These are phyloP conservation scores for Picea mariana DNA, from an alignment of 83 land plant species.

Conservation along the genomic window DNA sequence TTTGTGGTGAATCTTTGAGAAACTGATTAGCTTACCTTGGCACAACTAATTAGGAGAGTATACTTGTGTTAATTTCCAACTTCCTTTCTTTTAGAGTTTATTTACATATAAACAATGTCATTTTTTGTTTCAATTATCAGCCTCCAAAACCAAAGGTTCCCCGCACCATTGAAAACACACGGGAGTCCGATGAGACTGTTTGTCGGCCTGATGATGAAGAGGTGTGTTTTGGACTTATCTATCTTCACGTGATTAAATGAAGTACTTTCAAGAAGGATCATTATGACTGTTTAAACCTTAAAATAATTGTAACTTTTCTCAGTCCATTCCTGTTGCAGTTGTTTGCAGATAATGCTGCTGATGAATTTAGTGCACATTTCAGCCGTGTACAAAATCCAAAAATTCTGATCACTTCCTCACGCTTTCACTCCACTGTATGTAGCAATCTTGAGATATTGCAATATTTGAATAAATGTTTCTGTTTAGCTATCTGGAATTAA, in stretches of 20 bases:
- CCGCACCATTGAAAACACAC: conserved; percentile 87
- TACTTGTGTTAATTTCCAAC: background rate
- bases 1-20: background rate
- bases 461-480: background rate
- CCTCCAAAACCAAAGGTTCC: conserved; percentile 73
- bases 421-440: conserved; percentile 75
- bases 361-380: conserved; percentile 78
- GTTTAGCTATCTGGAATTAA: background rate
- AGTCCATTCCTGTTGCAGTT: conserved; percentile 44
- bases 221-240: conserved; percentile 31
- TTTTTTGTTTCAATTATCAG: conserved; percentile 32
- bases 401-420: conserved; percentile 78
- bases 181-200: conserved; percentile 87
- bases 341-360: conserved; percentile 68
- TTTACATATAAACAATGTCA: background rate
- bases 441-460: background rate
- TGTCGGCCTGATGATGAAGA: conserved; percentile 90
- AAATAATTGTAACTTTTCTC: background rate
- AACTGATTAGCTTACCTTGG: background rate
- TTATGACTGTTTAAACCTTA: background rate
- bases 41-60: background rate
- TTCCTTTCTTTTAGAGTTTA: conserved; percentile 5
- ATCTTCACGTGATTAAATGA: background rate
- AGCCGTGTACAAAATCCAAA: conserved; percentile 55
- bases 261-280: background rate